A percentile compares a stretch with the other conserved stretches of the same genome.
Conservation (phyloP, 371 early-diverging fungal species). For the Mucor velutinosus region DNA sequence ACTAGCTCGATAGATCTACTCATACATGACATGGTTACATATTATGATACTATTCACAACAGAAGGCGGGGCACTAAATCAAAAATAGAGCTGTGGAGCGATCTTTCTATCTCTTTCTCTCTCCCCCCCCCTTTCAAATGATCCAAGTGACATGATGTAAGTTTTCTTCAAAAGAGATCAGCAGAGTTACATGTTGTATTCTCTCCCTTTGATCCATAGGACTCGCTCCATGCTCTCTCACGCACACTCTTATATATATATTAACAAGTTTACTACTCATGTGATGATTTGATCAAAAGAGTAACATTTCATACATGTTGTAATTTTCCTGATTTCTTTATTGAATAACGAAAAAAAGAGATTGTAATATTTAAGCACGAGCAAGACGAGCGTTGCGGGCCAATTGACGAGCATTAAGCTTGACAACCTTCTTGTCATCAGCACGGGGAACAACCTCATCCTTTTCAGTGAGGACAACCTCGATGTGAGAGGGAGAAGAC, state of each 20-base stretch:
- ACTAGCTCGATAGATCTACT: neutral
- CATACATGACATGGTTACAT: neutral
- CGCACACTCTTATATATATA: neutral
- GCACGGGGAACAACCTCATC: constrained; percentile 76
- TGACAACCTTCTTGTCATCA: constrained; percentile 57
- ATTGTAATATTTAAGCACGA: constrained; percentile 18
- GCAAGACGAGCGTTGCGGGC: constrained; percentile 56
- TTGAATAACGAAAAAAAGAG: neutral
- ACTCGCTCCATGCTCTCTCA: neutral
- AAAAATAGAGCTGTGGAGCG: neutral
- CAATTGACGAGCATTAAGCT: constrained; percentile 59
- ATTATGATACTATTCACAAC: neutral
- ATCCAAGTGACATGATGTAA: neutral
- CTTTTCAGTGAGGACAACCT: constrained; percentile 89
- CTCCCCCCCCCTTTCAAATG: neutral
- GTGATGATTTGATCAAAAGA: neutral
- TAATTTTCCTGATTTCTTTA: neutral
- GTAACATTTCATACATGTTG: neutral
- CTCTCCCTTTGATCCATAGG: neutral
- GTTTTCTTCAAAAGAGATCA: neutral
- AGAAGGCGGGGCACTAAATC: neutral
- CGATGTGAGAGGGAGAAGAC: constrained; percentile 97
- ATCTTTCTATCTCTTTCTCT: neutral
- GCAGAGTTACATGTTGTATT: neutral
- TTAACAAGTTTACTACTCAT: neutral